Base-by-base conservation (phyloP, 1,284 basidiomycete species). In the Fistulina hepatica region DNA sequence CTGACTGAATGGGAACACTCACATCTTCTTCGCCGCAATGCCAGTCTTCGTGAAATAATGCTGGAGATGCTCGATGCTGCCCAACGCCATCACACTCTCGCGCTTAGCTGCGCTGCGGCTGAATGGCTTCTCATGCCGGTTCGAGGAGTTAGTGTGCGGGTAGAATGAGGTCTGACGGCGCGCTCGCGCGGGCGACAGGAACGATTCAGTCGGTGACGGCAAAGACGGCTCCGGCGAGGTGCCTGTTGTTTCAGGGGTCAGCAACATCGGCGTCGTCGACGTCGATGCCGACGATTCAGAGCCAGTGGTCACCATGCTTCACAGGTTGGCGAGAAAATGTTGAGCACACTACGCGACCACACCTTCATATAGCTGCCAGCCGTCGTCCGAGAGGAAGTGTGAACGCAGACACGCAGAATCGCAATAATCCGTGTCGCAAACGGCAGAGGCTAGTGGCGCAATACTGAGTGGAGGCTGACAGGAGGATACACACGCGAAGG, bases 1-100 rank as follows among this genome's bases (percentile, higher is more conserved):
- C 38, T 31, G 42, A 44, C 39, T 31, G 37, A 47, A 34, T 37
- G 36, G 37, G 33, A 26, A 43, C 33, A 69, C 79, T 56, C 57
- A 84, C 83, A 71, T 73, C 55, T 69, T 72, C 63, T 79, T 79
- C 19, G 80, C 70, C 12, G 66, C 70, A 39, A 86, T 69, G 4
- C 83, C 83, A 1, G 81, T 76, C 69, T 88, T 88, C 5, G 85
- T 86, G 49, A 88, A 89, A 53, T 86, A 86, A 52, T 90, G 81
- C 59, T 91, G 86, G 35, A 91, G 67, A 54, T 89, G 81, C 51
- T 88, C 82, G 46, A 91, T 90, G 53, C 81, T 84, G 20, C 84
- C 84, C 15, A 91, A 59, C 0, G 82, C 76, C 79, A 89, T 81
- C 13, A 91, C 88, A 51, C 81, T 85, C 55, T 84, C 81, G 30